phyloP scores from a whole-genome alignment of 768 basidiomycete species.

The Kwoniella shandongensis region DNA sequence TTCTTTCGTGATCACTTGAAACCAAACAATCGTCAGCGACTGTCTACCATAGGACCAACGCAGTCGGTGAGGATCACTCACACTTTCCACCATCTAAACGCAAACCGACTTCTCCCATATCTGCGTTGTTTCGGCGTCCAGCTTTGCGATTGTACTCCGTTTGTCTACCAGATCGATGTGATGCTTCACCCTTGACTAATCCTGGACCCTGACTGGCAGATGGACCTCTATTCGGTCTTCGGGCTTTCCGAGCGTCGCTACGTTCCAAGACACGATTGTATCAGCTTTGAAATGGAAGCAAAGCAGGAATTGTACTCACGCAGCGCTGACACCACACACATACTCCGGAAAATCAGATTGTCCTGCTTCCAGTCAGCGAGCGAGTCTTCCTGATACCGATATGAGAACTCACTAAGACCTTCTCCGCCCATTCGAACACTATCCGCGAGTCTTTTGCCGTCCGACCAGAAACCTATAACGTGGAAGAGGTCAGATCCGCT shows the following conservation, averaged over 20 bases:
- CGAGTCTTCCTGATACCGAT: not conserved
- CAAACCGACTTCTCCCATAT: conserved; percentile 35
- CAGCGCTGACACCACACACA: conserved; percentile 46
- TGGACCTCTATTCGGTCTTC: conserved; percentile 26
- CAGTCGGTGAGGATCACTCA: conserved; percentile 15
- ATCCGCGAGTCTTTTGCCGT: conserved; percentile 44
- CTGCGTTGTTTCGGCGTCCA: conserved; percentile 35
- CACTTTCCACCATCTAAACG: conserved; percentile 40
- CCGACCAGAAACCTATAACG: conserved; percentile 48
- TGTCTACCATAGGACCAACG: not conserved
- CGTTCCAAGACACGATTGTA: not conserved
- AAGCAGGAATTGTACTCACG: conserved; percentile 17
- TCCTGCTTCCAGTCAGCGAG: conserved; percentile 8
- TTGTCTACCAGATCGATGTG: conserved; percentile 44
- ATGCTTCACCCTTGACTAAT: conserved; percentile 43
- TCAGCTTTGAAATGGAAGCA: not conserved
- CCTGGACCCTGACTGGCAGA: conserved; percentile 23
- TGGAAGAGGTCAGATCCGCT: not conserved
- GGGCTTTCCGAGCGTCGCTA: conserved; percentile 42
- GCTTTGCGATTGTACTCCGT: conserved; percentile 49
- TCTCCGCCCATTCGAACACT: conserved; percentile 42
- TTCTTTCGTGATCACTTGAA: conserved; percentile 41
- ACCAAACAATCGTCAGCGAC: not conserved
- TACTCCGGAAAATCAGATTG: conserved; percentile 50
- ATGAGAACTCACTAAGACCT: conserved; percentile 30